Conservation (phyloP, 2,329 filamentous ascomycete genomes). For the Diaporthe sp. region DNA sequence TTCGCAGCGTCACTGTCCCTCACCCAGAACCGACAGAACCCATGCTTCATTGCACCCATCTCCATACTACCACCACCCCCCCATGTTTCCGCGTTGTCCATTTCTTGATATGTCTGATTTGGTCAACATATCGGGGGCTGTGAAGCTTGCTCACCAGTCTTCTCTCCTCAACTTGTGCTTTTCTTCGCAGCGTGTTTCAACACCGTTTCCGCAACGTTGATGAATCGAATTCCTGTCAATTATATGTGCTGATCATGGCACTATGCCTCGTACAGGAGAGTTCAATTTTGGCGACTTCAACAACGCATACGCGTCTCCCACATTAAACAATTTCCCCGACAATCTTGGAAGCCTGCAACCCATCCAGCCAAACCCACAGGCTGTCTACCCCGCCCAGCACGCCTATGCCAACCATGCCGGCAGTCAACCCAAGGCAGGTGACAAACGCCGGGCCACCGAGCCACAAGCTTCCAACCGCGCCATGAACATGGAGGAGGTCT, state of each 20-base stretch:
- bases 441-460: slow-evolving; percentile 61
- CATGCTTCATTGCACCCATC: slow-evolving; percentile 34
- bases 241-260: slow-evolving; percentile 56
- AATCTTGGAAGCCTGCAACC: slow-evolving; percentile 58
- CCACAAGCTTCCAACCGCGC: slow-evolving; percentile 56
- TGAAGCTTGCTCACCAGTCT: slow-evolving; percentile 29
- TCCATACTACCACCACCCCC: slow-evolving; percentile 1
- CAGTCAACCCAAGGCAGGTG: slow-evolving; percentile 48
- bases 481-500: slow-evolving; percentile 76
- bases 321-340: slow-evolving; percentile 60
- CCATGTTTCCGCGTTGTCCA: slow-evolving; percentile 7
- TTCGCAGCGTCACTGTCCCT: slow-evolving; percentile 42
- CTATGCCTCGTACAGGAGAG: slow-evolving; percentile 65
- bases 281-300: slow-evolving; percentile 69
- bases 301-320: slow-evolving; percentile 63
- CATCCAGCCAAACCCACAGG: slow-evolving; percentile 65
- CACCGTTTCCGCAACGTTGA: neutral
- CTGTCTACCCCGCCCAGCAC: slow-evolving; percentile 56
- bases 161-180: neutral
- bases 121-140: slow-evolving; percentile 26
- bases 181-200: neutral
- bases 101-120: slow-evolving; percentile 35
- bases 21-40: slow-evolving; percentile 34
- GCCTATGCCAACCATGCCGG: slow-evolving; percentile 45
- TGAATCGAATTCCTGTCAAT: slow-evolving; percentile 2